phyloP scores from a whole-genome alignment of 495 filamentous ascomycete species.

The Lichenothelia convexa region DNA sequence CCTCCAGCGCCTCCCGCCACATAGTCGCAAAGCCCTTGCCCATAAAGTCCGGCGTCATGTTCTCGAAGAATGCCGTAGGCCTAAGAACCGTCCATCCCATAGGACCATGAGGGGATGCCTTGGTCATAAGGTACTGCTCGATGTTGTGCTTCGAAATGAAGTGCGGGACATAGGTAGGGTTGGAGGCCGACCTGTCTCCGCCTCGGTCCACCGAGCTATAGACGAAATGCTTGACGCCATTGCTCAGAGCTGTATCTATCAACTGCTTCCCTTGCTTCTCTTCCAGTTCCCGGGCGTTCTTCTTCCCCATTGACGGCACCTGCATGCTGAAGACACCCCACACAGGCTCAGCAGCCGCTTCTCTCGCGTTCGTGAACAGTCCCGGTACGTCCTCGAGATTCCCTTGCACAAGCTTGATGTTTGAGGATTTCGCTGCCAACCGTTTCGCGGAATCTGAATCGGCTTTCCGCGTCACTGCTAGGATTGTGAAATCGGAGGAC shows the following conservation, averaged over 20 bases:
- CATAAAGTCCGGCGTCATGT: constrained; percentile 35
- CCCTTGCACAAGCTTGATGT: constrained; percentile 37
- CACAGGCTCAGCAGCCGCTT: constrained; percentile 20
- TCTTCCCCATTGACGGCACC: constrained; percentile 28
- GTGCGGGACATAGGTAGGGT: constrained; percentile 41
- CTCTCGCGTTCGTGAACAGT: constrained; percentile 33
- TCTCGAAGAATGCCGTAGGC: constrained; percentile 47
- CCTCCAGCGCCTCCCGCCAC: constrained; percentile 26
- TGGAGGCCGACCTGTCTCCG: constrained; percentile 34
- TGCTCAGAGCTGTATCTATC: constrained; percentile 37
- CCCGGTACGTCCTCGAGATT: constrained; percentile 30
- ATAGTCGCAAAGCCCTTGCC: constrained; percentile 41
- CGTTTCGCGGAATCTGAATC: constrained; percentile 33
- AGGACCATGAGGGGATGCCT: constrained; percentile 14
- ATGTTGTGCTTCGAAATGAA: constrained; percentile 42
- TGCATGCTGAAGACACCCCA: constrained; percentile 25
- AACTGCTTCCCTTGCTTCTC: constrained; percentile 42
- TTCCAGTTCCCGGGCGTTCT: constrained; percentile 30
- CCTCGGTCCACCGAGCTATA: constrained; percentile 52
- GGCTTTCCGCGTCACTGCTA: constrained; percentile 49
- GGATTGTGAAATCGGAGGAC: constrained; percentile 34
- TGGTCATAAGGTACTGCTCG: constrained; percentile 36
- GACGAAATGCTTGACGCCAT: constrained; percentile 43
- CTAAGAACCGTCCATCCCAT: constrained; percentile 28
- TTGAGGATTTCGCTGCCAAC: constrained; percentile 26